phyloP scores from a whole-genome alignment of 495 filamentous ascomycete genomes.

The Paragyromitra xinjiangensis region DNA sequence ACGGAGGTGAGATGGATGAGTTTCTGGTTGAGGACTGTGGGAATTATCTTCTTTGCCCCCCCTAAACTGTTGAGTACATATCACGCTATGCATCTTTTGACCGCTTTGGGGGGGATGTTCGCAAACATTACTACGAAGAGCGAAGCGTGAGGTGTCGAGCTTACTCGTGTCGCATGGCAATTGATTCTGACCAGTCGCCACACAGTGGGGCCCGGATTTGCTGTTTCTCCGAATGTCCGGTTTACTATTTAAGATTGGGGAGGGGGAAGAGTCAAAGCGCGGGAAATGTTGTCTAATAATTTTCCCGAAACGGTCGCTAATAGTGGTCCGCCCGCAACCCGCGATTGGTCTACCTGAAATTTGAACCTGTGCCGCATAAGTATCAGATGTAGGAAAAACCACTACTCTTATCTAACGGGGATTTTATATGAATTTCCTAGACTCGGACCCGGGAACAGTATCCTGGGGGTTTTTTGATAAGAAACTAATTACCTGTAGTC shows the following conservation, averaged over 20 bases:
- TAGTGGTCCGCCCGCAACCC: neutral
- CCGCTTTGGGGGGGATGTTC: conserved; percentile 3
- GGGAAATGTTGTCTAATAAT: conserved; percentile 40
- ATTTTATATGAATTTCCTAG: neutral
- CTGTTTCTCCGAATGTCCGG: conserved; percentile 42
- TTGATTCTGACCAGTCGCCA: conserved; percentile 14
- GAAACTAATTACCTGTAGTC: neutral
- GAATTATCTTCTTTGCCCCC: conserved; percentile 5
- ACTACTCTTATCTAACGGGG: neutral
- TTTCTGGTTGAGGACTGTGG: conserved; percentile 25
- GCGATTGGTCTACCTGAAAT: conserved; percentile 8
- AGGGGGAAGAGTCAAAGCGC: conserved; percentile 11
- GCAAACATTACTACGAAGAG: conserved; percentile 26
- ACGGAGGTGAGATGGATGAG: conserved; percentile 11
- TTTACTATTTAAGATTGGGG: conserved; percentile 24
- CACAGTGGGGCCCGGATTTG: conserved; percentile 18
- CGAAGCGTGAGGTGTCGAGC: conserved; percentile 27
- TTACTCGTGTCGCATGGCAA: neutral
- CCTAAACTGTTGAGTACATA: conserved; percentile 42
- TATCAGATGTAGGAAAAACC: neutral
- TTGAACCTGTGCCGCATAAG: conserved; percentile 14
- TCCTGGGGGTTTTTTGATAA: neutral
- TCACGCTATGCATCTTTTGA: conserved; percentile 41
- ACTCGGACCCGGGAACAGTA: neutral
- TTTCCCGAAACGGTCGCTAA: conserved; percentile 28